Conservation (phyloP, 2,329 filamentous ascomycete genomes). For the Nothophaeocryptopus gaeumannii region DNA sequence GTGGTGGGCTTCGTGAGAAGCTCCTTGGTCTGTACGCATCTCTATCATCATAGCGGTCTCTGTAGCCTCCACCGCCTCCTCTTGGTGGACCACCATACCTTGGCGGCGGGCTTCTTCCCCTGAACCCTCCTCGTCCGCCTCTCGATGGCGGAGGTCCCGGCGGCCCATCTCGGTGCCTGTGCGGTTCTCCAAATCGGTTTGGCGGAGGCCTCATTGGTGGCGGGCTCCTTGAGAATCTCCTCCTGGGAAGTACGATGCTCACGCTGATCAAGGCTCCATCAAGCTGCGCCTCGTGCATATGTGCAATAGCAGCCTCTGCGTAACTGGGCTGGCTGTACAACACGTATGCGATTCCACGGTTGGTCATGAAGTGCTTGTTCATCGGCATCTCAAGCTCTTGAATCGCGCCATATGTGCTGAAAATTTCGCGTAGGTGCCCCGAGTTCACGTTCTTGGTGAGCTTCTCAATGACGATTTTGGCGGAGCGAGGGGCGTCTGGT, state of each 20-base stretch:
- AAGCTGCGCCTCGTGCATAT: slow-evolving; percentile 93
- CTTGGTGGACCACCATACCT: slow-evolving; percentile 21
- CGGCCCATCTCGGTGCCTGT: slow-evolving; percentile 31
- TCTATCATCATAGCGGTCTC: slow-evolving; percentile 32
- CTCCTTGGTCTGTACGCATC: slow-evolving; percentile 28
- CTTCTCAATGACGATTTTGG: slow-evolving; percentile 89
- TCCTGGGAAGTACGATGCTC: slow-evolving; percentile 79
- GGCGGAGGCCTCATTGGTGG: slow-evolving; percentile 64
- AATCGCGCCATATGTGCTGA: slow-evolving; percentile 81
- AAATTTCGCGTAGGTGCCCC: slow-evolving; percentile 85
- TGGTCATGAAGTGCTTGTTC: slow-evolving; percentile 80
- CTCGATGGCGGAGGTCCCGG: slow-evolving; percentile 28
- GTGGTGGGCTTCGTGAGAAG: slow-evolving; percentile 20
- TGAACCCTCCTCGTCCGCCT: slow-evolving; percentile 22
- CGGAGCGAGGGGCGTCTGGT: slow-evolving; percentile 24
- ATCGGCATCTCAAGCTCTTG: slow-evolving; percentile 85
- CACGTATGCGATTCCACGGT: slow-evolving; percentile 91
- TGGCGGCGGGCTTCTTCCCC: slow-evolving; percentile 29
- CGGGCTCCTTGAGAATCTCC: slow-evolving; percentile 77
- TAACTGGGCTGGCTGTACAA: slow-evolving; percentile 73
- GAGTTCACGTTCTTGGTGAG: slow-evolving; percentile 93
- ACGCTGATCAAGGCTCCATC: slow-evolving; percentile 82
- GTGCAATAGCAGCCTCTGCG: slow-evolving; percentile 76
- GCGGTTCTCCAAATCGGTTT: slow-evolving; percentile 45
- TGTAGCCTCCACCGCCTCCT: slow-evolving; percentile 29